Percentiles rank a stretch among this genome's conserved stretches.
Evolutionary conservation across 768 basidiomycete genomes (phyloP).

Genomic region (Russula virescens): DNA sequence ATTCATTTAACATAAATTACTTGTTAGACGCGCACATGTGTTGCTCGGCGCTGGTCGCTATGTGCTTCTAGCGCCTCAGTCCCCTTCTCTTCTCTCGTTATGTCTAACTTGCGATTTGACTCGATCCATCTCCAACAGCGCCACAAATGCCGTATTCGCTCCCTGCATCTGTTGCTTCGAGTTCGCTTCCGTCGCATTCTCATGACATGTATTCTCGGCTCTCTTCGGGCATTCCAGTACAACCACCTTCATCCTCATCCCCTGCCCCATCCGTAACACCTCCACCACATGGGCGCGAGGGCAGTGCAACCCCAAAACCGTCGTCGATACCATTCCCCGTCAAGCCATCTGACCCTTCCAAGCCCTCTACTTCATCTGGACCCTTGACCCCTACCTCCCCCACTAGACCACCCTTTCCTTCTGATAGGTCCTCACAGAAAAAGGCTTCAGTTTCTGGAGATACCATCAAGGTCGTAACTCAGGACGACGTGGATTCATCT

Average conservation of each 20-base stretch:
- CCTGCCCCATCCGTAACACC: constrained; percentile 15
- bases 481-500: constrained; percentile 8
- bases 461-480: constrained; percentile 14
- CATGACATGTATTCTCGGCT: background rate
- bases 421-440: constrained; percentile 48
- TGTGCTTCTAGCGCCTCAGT: background rate
- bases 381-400: constrained; percentile 24
- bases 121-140: constrained; percentile 1
- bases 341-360: constrained; percentile 22
- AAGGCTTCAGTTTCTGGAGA: constrained; percentile 16
- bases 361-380: constrained; percentile 28
- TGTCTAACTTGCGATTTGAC: constrained; percentile 2
- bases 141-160: constrained; percentile 12
- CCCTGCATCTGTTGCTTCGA: background rate
- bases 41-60: background rate
- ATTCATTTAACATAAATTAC: constrained; percentile 13
- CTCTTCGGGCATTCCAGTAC: constrained; percentile 17
- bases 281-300: background rate
- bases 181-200: background rate
- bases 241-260: constrained; percentile 17
- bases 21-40: constrained; percentile 6
- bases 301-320: background rate
- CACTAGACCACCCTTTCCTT: constrained; percentile 35
- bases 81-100: background rate
- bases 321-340: constrained; percentile 27